Evolutionary conservation across 75 land plant species (phyloP).

Genomic region (Ceratopteris richardii): DNA sequence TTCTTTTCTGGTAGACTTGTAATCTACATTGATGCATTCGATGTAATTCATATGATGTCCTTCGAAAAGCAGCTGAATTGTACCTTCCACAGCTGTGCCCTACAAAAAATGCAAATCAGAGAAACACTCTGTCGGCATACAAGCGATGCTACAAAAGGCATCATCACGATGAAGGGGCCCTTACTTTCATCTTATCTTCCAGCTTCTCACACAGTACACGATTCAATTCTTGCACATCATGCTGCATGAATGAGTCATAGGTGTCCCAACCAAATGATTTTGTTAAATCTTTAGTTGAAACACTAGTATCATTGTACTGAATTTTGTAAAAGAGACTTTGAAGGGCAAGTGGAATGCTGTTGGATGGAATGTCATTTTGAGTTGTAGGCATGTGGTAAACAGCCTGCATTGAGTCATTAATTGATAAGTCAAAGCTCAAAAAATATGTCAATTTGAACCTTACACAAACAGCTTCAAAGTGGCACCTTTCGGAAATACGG

Average conservation of each 20-base stretch:
- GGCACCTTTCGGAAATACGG: constrained; percentile 89
- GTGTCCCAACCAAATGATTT: constrained; percentile 99
- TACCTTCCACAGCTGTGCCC: constrained; percentile 96
- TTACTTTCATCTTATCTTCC: constrained; percentile 98
- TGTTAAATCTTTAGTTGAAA: constrained; percentile 92
- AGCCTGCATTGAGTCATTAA: constrained; percentile 55
- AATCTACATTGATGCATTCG: constrained; percentile 94
- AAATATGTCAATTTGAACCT: no score
- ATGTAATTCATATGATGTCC: constrained; percentile 97
- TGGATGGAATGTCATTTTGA: constrained; percentile 88
- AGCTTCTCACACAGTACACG: constrained; percentile 90
- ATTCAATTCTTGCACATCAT: constrained; percentile 97
- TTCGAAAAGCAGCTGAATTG: constrained; percentile 91
- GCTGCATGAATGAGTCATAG: constrained; percentile 98
- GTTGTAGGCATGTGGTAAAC: constrained; percentile 99
- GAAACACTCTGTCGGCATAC: not conserved
- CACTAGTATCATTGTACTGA: constrained; percentile 89
- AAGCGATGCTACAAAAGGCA: no score
- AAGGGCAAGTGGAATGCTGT: constrained; percentile 90
- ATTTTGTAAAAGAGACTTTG: constrained; percentile 98
- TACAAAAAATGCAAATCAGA: constrained; percentile 18
- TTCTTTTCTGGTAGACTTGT: constrained; percentile 90
- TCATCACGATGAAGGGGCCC: not conserved
- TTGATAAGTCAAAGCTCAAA: no score
- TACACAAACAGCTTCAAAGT: no score